Evolutionary conservation across 1,284 basidiomycete species (phyloP).

Genomic region (Malassezia sympodialis): DNA sequence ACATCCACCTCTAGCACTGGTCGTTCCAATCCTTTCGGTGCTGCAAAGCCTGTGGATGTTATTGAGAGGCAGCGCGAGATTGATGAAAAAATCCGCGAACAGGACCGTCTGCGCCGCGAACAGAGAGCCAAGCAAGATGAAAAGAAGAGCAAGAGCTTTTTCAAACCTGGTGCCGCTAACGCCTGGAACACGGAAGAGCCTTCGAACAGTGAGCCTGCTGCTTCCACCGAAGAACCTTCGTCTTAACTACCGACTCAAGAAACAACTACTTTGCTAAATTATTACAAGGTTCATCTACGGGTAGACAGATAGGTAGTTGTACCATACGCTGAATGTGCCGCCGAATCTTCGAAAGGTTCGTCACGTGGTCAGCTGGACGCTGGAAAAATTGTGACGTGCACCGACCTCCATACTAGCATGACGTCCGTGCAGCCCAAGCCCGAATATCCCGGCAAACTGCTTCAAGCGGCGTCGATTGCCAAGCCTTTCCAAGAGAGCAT

Average conservation of each 20-base stretch:
- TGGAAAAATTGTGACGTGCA: background rate
- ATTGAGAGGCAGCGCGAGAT: slow-evolving; percentile 66
- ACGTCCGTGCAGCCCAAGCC: slow-evolving; percentile 14
- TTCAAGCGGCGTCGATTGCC: slow-evolving; percentile 37
- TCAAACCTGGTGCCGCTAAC: slow-evolving; percentile 3
- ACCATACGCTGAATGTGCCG: background rate
- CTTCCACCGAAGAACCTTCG: background rate
- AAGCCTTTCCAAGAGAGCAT: slow-evolving; percentile 40
- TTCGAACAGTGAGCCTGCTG: background rate
- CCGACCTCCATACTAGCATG: background rate
- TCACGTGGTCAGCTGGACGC: background rate
- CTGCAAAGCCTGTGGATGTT: slow-evolving; percentile 80
- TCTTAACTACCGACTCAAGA: background rate
- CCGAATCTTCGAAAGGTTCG: background rate
- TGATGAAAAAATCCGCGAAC: slow-evolving; percentile 50
- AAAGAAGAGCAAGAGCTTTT: slow-evolving; percentile 17
- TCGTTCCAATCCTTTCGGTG: slow-evolving; percentile 65
- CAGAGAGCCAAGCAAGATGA: slow-evolving; percentile 33
- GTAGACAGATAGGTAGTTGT: slow-evolving; percentile 2
- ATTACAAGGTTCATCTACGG: background rate
- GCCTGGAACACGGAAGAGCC: slow-evolving; percentile 1
- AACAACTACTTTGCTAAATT: background rate
- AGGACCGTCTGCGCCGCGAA: slow-evolving; percentile 35
- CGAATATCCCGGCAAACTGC: slow-evolving; percentile 39
- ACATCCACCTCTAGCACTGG: slow-evolving; percentile 65